Base-by-base conservation (phyloP, 23 red algal genomes). In the Gracilariopsis chorda region DNA sequence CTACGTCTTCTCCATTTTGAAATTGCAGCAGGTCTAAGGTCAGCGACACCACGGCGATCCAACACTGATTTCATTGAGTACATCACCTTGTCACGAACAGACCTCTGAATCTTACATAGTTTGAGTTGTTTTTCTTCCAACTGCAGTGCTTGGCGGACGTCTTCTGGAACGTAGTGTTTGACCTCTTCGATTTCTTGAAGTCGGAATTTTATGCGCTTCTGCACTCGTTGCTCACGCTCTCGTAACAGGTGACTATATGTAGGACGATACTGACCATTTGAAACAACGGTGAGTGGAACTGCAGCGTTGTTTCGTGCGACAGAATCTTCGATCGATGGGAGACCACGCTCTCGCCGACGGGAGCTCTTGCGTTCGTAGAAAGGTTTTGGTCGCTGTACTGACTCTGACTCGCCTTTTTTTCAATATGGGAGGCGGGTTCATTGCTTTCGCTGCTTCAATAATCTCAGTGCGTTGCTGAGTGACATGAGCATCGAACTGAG, bases 121-220 rank as follows among this genome's bases (percentile, higher is more conserved):
- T 78, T 78, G 34, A 98, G 63, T 67, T 92, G 79, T 47, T 92
- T 96, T 51, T 81, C 68, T 68, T 96, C 94, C 17, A 96, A 63
- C 20, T 65, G 24, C 20, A 78, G 77, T 11, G 39, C 25, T 17
- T 45, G 62, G 25, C 70, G 76, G 57, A 96, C 53, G 69, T 88
- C 60, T 27, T 51, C 61, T 16, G 94, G 94, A 19, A 75, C 44
- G 14, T 78, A 61, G 40, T 23, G 39, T 30, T 80, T 70, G 63
- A 96, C 58, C 53, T 92, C 53, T 34, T 68, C 48, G 19, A 98
- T 49, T 55, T 83, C 74, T n/a, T 71, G 65, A n/a, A 94, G 34
- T 37, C 95, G 73, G 11, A 69, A 57, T 48, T 61, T 49, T 7
- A 92, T 64, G 44, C 94, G 90, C 20, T 40, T 48, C 17, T 42